These are phyloP conservation scores for Candida sojae DNA, from an alignment of 1,139 yeast species.

Conservation along the genomic window DNA sequence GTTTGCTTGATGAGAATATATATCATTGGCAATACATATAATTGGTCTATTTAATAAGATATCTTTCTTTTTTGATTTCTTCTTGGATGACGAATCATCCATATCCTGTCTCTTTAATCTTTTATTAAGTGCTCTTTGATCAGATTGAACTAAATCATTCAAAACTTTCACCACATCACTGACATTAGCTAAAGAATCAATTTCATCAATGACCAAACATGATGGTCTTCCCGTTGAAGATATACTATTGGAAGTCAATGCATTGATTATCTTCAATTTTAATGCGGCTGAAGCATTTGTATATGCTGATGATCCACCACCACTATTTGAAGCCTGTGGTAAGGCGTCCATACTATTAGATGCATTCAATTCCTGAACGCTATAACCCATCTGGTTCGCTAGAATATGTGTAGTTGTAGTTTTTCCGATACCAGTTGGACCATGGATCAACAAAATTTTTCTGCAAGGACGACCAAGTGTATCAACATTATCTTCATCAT, in stretches of 20 bases:
- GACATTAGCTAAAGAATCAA: constrained; percentile 84
- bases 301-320: constrained; percentile 8
- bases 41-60: constrained; percentile 73
- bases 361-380: constrained; percentile 84
- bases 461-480: constrained; percentile 69
- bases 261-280: constrained; percentile 60
- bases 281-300: constrained; percentile 30
- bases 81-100: constrained; percentile 19
- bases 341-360: constrained; percentile 61
- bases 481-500: constrained; percentile 39
- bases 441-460: constrained; percentile 74
- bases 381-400: constrained; percentile 81
- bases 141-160: constrained; percentile 60
- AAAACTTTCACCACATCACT: constrained; percentile 73
- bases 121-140: constrained; percentile 47
- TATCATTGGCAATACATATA: constrained; percentile 88
- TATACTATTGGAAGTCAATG: constrained; percentile 66
- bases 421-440: constrained; percentile 97
- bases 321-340: constrained; percentile 23
- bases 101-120: constrained; percentile 12
- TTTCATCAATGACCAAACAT: constrained; percentile 83
- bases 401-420: constrained; percentile 86
- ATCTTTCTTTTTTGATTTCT: constrained; percentile 28
- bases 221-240: constrained; percentile 62
- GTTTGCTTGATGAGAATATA: constrained; percentile 53